These are phyloP conservation scores for Termitomyces sp. DNA, from an alignment of 768 basidiomycete species.

Conservation along the genomic window DNA sequence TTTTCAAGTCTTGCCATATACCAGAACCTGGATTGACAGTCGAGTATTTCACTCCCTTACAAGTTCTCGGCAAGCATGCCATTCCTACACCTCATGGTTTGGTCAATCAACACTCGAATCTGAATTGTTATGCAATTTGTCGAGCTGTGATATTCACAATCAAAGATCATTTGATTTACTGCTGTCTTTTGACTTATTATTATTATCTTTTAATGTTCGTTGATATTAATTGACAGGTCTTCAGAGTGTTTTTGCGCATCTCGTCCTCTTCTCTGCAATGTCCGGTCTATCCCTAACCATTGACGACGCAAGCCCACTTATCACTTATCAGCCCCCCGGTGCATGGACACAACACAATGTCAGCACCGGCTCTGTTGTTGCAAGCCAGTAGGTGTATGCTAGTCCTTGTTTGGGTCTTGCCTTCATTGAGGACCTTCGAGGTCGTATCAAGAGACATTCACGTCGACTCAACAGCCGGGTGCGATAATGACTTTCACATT, in stretches of 20 bases:
- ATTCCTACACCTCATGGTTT: neutral
- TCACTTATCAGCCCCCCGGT: neutral
- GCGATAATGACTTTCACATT: slow-evolving; percentile 8
- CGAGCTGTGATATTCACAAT: neutral
- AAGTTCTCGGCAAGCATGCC: neutral
- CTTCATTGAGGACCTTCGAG: neutral
- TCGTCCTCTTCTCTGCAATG: neutral
- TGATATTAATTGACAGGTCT: neutral
- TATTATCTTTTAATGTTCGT: neutral
- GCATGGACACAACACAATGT: slow-evolving; percentile 2
- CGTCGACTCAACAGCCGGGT: neutral
- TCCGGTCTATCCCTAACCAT: neutral
- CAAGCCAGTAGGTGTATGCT: neutral
- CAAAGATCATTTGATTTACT: neutral
- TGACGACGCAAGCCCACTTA: slow-evolving; percentile 3
- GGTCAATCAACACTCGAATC: neutral
- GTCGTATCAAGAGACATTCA: neutral
- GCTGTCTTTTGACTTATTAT: neutral
- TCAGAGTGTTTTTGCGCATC: neutral
- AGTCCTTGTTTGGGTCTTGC: neutral
- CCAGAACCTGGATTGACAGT: neutral
- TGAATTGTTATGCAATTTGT: neutral
- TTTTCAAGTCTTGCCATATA: neutral
- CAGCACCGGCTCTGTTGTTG: neutral
- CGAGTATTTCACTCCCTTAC: neutral